A percentile compares a stretch with the other conserved stretches of the same genome.
These are phyloP conservation scores for Euphorbia pulcherrima DNA, from an alignment of 345 rosid species.

Conservation along the genomic window DNA sequence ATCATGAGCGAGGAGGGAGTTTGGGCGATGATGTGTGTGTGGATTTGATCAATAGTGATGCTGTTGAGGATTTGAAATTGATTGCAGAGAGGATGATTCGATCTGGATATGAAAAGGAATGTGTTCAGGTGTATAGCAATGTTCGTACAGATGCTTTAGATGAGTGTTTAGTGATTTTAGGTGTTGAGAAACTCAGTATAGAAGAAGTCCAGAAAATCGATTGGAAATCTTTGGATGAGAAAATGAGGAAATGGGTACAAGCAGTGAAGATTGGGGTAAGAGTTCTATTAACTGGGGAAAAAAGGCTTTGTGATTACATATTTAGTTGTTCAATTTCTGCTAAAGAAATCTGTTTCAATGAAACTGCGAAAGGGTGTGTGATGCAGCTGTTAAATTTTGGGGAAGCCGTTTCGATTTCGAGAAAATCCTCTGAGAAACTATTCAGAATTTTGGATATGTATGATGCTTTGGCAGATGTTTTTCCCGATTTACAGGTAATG, in stretches of 20 bases:
- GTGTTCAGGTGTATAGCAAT: constrained; percentile 74
- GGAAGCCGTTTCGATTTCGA: constrained; percentile 81
- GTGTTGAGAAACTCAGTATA: constrained; percentile 86
- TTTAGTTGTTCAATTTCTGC: constrained; percentile 52
- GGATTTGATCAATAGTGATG: constrained; percentile 67
- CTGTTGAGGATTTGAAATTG: constrained; percentile 59
- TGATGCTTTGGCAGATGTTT: constrained; percentile 62
- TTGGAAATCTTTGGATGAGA: constrained; percentile 90
- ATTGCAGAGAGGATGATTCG: constrained; percentile 87
- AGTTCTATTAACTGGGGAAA: constrained; percentile 76
- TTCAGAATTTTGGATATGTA: constrained; percentile 95
- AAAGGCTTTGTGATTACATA: constrained; percentile 69
- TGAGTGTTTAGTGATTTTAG: constrained; percentile 70
- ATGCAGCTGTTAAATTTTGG: constrained; percentile 90
- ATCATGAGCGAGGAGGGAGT: constrained; percentile 86
- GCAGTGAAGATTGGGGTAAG: constrained; percentile 69
- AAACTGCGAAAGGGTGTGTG: constrained; percentile 74
- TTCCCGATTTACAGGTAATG: constrained; percentile 57
- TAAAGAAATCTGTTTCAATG: constrained; percentile 76
- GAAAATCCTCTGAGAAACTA: constrained; percentile 82
- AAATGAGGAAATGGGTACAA: constrained; percentile 95
- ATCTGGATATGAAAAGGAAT: constrained; percentile 90
- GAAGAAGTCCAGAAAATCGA: constrained; percentile 93
- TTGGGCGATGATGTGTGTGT: constrained; percentile 70
- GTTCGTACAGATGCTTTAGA: constrained; percentile 82